A percentile compares a stretch with the other conserved stretches of the same genome.
phyloP scores from a whole-genome alignment of 2,329 filamentous ascomycete species.

The Apiospora marii region DNA sequence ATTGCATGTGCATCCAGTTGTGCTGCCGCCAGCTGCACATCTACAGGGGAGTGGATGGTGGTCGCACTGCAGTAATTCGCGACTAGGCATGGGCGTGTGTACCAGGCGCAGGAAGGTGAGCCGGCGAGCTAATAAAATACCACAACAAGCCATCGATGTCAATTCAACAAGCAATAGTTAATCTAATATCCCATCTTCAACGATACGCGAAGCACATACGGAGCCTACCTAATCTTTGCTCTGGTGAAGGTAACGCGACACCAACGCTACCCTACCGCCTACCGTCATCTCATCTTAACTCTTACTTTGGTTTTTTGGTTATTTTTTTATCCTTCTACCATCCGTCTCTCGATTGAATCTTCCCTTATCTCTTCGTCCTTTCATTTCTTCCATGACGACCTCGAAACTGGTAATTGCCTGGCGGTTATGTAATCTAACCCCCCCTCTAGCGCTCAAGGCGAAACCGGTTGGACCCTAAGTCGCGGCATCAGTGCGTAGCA shows the following conservation, averaged over 20 bases:
- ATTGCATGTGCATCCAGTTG: conserved; percentile 1
- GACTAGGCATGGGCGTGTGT: neutral
- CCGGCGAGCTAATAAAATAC: neutral
- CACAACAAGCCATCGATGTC: neutral
- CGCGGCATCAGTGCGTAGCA: neutral
- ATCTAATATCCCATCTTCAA: conserved; percentile 19
- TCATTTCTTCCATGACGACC: neutral
- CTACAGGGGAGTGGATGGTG: neutral
- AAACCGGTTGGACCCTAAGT: conserved; percentile 1
- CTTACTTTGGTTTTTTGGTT: neutral
- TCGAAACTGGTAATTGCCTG: neutral
- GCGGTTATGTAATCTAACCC: neutral
- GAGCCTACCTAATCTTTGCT: too few relatives aligned
- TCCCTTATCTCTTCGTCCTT: neutral
- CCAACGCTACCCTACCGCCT: neutral
- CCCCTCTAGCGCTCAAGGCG: neutral
- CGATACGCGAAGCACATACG: conserved; percentile 5
- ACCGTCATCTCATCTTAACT: conserved; percentile 5
- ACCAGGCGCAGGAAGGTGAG: neutral
- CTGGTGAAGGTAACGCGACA: neutral
- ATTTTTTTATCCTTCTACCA: neutral
- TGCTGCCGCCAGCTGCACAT: neutral
- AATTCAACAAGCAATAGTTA: neutral
- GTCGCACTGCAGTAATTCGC: conserved; percentile 1
- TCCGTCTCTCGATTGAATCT: neutral